These are phyloP conservation scores for Cercospora canescens DNA, from an alignment of 2,329 filamentous ascomycete genomes.

Conservation along the genomic window DNA sequence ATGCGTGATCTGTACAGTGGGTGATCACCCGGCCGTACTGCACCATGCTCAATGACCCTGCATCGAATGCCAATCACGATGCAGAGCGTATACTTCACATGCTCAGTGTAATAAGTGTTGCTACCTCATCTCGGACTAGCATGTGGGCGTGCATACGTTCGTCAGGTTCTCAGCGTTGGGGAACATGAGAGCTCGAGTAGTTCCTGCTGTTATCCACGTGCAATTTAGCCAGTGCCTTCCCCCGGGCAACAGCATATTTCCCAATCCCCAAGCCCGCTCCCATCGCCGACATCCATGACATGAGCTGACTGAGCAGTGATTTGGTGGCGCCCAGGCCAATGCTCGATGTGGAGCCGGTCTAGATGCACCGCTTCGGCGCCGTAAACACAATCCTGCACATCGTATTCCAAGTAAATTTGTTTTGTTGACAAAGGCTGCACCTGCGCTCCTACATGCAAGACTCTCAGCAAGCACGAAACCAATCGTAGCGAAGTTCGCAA, in stretches of 20 bases:
- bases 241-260: background rate
- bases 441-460: too few species aligned
- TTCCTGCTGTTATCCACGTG: background rate
- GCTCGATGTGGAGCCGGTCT: background rate
- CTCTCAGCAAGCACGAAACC: too few species aligned
- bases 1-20: background rate
- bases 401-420: background rate
- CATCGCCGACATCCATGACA: background rate
- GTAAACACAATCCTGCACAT: background rate
- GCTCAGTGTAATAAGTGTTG: too few species aligned
- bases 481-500: slow-evolving; percentile 5
- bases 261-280: too few species aligned
- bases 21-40: background rate
- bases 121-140: too few species aligned
- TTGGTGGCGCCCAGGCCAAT: background rate
- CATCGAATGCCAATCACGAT: background rate
- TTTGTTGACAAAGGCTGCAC: too few species aligned
- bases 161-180: too few species aligned
- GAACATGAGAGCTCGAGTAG: too few species aligned
- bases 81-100: too few species aligned
- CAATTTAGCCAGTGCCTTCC: background rate
- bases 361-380: background rate
- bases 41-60: background rate
- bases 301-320: background rate
- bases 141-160: too few species aligned